Evolutionary conservation across 441 rosid genomes (phyloP).

Genomic region (Pelargonium cotyledonis): DNA sequence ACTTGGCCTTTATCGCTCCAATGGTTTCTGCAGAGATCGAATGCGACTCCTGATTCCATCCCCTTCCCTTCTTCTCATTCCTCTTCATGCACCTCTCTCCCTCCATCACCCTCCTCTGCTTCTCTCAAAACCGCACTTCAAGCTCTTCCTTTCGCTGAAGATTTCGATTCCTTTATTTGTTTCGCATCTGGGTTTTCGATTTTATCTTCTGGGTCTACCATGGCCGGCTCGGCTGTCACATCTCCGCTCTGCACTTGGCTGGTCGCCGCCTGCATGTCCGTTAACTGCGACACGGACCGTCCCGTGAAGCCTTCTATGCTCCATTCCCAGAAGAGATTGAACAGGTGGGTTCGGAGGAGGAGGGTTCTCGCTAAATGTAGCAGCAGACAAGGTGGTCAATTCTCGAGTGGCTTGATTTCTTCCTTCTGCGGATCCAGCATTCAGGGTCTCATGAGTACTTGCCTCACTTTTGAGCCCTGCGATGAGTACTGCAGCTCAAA

Average conservation of each 20-base stretch:
- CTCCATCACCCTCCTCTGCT: no score
- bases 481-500: constrained; percentile 38
- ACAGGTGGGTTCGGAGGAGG: constrained; percentile 34
- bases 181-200: constrained; percentile 15
- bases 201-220: constrained; percentile 12
- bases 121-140: no score
- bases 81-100: no score
- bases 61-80: not conserved
- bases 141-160: not conserved
- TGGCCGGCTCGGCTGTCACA: constrained; percentile 46
- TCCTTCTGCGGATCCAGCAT: constrained; percentile 45
- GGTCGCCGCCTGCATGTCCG: constrained; percentile 92
- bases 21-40: constrained; percentile 2
- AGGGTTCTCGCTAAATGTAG: constrained; percentile 30
- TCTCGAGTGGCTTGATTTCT: constrained; percentile 17
- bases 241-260: constrained; percentile 93
- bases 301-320: not conserved
- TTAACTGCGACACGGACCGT: constrained; percentile 44
- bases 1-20: not conserved
- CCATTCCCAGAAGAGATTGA: no score
- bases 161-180: constrained; percentile 15
- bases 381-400: constrained; percentile 10
- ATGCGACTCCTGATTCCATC: not conserved
- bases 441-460: constrained; percentile 51
- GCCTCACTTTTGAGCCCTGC: constrained; percentile 67